Evolutionary conservation across 2,329 filamentous ascomycete species (phyloP), one percentile per base, ranked within the genome.

Genomic region (Orbilia oligospora): DNA sequence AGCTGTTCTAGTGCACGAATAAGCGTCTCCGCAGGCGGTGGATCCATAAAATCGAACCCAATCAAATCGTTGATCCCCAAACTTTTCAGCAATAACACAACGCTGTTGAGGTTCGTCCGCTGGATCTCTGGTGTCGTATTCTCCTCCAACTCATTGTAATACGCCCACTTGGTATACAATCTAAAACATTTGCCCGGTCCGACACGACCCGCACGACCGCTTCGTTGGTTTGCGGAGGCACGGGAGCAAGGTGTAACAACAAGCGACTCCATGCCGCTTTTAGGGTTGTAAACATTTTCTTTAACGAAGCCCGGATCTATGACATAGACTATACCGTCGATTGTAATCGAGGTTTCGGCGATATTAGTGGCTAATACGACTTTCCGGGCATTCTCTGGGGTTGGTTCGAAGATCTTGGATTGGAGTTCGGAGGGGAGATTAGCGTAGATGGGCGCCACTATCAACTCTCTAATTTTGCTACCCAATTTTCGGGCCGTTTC

Each of bases 311-410:
- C 96, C 0, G 93, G 93, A 81, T 99, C 96, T 76, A 98, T 97
- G 41, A 98, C 96, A 83, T 97, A 97, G 8, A 95, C 92, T 76
- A 98, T 97, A 16, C 94, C 95, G 83, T 98, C 94, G 73, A 99
- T 97, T 0, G 96, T 99, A 83, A 99, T 86, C 86, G 91, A 94
- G 0, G 96, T 99, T 84, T 99, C 96, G 1, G 96, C 96, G 84
- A 99, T 98, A 83, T 99, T 99, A 1, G 96, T 98, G 0, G 95
- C 94, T 44, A 98, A 86, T 0, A 99, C 93, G 0, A 98, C 93
- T 83, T 98, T 99, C 30, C 96, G 89, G 0, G 92, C 91, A 18
- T 91, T 91, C 0, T 91, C 89, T 0, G 96, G 95, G 0, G 95
- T 97, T 0, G 94, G 94, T 82, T 97, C 93, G 82, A 99, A 99